These are phyloP conservation scores for Cenchrus purpureus DNA, from an alignment of 176 grass and related monocot genomes.

Conservation along the genomic window DNA sequence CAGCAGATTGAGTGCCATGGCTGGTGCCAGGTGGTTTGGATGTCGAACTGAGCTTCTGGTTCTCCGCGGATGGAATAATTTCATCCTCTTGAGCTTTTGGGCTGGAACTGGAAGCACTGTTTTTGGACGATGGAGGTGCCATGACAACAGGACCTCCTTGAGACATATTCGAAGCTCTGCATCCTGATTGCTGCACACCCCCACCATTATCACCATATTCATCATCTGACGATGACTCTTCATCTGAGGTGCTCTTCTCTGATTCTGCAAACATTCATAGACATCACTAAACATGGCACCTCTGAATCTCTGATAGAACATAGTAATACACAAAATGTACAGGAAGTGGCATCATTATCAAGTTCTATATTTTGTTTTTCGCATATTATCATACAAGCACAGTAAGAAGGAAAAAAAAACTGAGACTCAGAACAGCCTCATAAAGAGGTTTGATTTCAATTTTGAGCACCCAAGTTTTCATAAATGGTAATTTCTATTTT, in stretches of 20 bases:
- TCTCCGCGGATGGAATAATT: background rate
- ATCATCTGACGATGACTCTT: constrained; percentile 12
- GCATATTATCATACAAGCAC: background rate
- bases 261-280: constrained; percentile 39
- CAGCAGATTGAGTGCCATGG: background rate
- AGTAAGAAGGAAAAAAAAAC: background rate
- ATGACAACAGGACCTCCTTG: constrained; percentile 6
- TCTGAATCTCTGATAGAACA: background rate
- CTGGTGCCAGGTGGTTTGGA: background rate
- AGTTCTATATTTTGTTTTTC: background rate
- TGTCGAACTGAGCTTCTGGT: background rate
- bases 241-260: constrained; percentile 2
- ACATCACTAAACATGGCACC: background rate
- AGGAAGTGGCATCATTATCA: background rate
- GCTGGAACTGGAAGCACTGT: background rate
- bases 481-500: background rate
- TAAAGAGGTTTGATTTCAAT: too few relatives aligned
- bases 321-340: background rate
- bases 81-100: background rate
- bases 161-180: background rate
- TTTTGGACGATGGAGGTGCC: background rate
- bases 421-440: too few relatives aligned
- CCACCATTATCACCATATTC: background rate
- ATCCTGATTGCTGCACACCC: background rate
- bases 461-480: too few relatives aligned